Evolutionary conservation across 352 stramenopile genomes (phyloP).

Genomic region (Pythium aphanidermatum): DNA sequence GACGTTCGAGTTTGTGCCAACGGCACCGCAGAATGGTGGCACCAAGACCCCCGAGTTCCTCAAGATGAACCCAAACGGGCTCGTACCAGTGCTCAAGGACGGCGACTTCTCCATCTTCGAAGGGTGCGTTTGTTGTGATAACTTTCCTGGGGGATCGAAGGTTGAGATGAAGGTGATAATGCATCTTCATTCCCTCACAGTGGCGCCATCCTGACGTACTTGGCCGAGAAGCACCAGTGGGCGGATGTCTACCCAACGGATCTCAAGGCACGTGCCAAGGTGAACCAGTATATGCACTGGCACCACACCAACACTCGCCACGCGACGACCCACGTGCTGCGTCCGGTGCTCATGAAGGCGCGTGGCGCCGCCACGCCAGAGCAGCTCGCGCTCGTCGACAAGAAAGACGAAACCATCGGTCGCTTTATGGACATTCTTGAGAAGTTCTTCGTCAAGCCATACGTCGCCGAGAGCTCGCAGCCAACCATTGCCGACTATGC

Average conservation of each 20-base stretch:
- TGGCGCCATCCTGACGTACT: conserved; percentile 45
- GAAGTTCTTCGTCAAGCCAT: conserved; percentile 38
- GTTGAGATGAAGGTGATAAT: no score
- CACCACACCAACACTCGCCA: conserved; percentile 48
- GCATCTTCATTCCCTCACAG: no score
- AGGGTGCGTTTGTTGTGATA: no score
- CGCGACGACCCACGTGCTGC: conserved; percentile 30
- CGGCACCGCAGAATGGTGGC: background rate
- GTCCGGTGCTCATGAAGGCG: conserved; percentile 16
- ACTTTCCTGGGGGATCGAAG: no score
- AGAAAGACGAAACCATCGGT: conserved; percentile 13
- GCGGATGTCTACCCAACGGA: conserved; percentile 43
- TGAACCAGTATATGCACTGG: conserved; percentile 58
- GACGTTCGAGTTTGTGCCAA: conserved; percentile 29
- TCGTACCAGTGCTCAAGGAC: conserved; percentile 30
- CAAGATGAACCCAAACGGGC: conserved; percentile 34
- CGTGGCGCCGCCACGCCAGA: background rate
- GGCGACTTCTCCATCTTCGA: background rate
- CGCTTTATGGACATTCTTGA: conserved; percentile 29
- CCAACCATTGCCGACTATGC: conserved; percentile 55
- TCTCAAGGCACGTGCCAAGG: conserved; percentile 31
- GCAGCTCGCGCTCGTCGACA: conserved; percentile 3
- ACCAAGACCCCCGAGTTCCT: conserved; percentile 29
- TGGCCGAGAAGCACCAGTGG: conserved; percentile 49
- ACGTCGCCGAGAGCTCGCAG: conserved; percentile 32